phyloP scores from a whole-genome alignment of 2,329 filamentous ascomycete species.

The Colletotrichum liaoningense region DNA sequence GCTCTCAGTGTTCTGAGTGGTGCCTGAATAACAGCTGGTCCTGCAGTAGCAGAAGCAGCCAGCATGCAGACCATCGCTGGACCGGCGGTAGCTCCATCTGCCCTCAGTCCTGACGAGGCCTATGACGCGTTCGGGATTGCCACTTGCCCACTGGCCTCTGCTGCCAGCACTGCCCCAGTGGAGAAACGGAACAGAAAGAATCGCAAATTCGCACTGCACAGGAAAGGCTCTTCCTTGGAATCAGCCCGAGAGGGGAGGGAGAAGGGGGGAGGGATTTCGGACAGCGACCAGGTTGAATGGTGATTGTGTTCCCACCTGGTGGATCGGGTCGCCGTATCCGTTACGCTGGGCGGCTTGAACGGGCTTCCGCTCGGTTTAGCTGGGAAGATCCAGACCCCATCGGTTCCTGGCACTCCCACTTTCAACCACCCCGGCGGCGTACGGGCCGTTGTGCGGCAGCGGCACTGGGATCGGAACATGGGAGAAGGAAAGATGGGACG shows the following conservation, averaged over 20 bases:
- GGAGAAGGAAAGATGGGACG: neutral
- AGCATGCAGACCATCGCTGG: neutral
- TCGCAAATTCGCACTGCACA: neutral
- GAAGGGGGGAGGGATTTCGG: neutral
- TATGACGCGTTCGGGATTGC: conserved; percentile 31
- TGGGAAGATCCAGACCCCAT: conserved; percentile 12
- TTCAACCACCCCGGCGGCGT: conserved; percentile 2
- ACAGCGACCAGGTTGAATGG: conserved; percentile 2
- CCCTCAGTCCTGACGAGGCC: conserved; percentile 26
- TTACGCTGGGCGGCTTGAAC: neutral
- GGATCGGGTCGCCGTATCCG: conserved; percentile 16
- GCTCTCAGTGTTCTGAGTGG: neutral
- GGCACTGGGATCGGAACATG: conserved; percentile 27
- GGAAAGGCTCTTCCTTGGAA: conserved; percentile 1
- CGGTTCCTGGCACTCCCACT: conserved; percentile 1
- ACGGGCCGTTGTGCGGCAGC: conserved; percentile 29
- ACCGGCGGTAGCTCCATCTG: conserved; percentile 7
- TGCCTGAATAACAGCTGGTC: neutral
- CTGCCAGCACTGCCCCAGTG: conserved; percentile 28
- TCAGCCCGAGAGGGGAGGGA: neutral
- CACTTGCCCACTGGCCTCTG: conserved; percentile 16
- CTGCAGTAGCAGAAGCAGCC: neutral
- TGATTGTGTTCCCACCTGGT: conserved; percentile 26
- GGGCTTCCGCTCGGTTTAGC: conserved; percentile 15
- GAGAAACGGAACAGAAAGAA: neutral